phyloP scores from a whole-genome alignment of 257 asterid species.

The Nicotiana sylvestris region DNA sequence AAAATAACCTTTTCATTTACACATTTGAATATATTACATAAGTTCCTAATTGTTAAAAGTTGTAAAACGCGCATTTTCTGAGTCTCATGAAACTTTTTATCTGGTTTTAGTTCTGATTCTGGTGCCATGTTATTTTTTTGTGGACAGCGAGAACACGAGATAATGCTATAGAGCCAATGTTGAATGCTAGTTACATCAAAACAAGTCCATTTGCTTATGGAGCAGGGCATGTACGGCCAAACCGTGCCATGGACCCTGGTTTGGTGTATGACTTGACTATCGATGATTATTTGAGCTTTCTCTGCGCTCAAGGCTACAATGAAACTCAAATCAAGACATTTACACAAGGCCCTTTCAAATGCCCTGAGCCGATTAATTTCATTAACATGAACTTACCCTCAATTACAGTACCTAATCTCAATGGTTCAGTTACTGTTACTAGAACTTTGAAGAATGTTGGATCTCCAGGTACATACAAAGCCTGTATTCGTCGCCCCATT shows the following conservation, averaged over 20 bases:
- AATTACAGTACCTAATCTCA: constrained; percentile 59
- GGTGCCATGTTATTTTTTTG: background rate
- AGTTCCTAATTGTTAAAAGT: background rate
- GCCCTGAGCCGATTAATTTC: constrained; percentile 31
- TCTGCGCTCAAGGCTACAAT: constrained; percentile 65
- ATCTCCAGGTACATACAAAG: constrained; percentile 51
- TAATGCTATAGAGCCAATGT: constrained; percentile 50
- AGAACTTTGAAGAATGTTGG: constrained; percentile 83
- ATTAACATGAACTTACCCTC: constrained; percentile 60
- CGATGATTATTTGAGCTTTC: constrained; percentile 54
- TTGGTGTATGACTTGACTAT: constrained; percentile 58
- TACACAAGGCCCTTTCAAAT: constrained; percentile 26
- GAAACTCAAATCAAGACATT: constrained; percentile 35
- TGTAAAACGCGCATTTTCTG: too few relatives aligned
- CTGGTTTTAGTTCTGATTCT: background rate
- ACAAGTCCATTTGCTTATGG: constrained; percentile 86
- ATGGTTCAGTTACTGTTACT: constrained; percentile 40
- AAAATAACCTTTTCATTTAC: background rate
- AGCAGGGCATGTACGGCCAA: constrained; percentile 82
- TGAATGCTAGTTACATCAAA: constrained; percentile 41
- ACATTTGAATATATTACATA: background rate
- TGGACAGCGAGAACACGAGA: constrained; percentile 61
- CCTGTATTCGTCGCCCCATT: constrained; percentile 40
- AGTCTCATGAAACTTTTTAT: too few relatives aligned
- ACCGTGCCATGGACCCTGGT: constrained; percentile 94